phyloP scores from a whole-genome alignment of 192 early-diverging fungal genomes.

The Linnemannia zychae region DNA sequence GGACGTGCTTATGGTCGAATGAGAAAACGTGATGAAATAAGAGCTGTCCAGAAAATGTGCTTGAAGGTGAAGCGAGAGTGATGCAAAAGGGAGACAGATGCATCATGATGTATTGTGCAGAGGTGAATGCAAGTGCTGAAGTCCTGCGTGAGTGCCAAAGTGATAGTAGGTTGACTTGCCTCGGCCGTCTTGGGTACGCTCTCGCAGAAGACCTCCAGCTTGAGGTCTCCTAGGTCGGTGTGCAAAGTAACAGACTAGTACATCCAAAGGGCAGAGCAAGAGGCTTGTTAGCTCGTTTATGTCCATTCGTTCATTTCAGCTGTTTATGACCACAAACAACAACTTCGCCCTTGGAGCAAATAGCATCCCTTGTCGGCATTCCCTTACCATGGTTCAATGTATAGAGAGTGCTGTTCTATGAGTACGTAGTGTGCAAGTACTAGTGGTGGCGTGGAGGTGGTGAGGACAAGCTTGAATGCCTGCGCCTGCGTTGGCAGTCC shows the following conservation, averaged over 20 bases:
- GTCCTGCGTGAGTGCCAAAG: background rate
- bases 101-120: too few relatives aligned
- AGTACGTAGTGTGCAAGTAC: background rate
- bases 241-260: slow-evolving; percentile 87
- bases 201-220: slow-evolving; percentile 95
- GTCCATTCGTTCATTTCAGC: background rate
- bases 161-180: slow-evolving; percentile 55
- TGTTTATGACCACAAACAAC: background rate
- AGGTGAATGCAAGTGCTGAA: too few relatives aligned
- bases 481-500: slow-evolving; percentile 11
- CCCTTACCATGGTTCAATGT: background rate
- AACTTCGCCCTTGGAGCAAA: background rate
- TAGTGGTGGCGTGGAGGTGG: background rate
- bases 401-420: background rate
- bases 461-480: background rate
- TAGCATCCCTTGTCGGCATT: background rate
- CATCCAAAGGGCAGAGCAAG: background rate
- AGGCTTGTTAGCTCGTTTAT: background rate
- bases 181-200: slow-evolving; percentile 85
- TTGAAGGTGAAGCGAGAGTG: background rate
- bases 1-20: background rate
- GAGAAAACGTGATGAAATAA: background rate
- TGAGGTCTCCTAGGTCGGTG: slow-evolving; percentile 94
- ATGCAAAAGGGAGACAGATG: background rate
- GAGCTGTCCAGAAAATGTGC: background rate